Base-by-base conservation (phyloP, 768 basidiomycete genomes). In the Tylopilus intermedius region DNA sequence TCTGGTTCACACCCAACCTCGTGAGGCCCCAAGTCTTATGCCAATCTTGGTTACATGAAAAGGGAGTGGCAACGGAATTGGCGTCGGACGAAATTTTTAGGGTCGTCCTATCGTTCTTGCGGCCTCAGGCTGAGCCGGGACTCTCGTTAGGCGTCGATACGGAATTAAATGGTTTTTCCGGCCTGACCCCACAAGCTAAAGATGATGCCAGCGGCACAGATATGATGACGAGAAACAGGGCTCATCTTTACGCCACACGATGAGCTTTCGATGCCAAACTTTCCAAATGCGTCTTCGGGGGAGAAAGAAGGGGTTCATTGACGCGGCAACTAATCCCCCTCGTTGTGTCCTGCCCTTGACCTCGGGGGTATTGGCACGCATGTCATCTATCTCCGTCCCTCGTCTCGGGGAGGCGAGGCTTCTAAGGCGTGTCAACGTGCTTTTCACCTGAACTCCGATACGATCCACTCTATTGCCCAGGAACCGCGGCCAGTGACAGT, bases 1-100 rank as follows among this genome's bases (percentile, higher is more conserved):
- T 18, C 18, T 18, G 18, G 18, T 54, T 63, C 58, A 58, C 55
- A 57, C 54, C 53, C 40, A 8, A 21, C 45, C 49, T 49, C 41
- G 51, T 18, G 50, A 47, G 40, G 43, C 30, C 32, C 32, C 27
- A 26, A 26, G 40, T 30, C 13, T 27, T n/a, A 30, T 57, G 33
- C 62, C 56, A 13, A 58, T 54, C 56, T 53, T 41, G 62, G 62
- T 43, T 62, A 62, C n/a, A 62, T 64, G 59, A 62, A 62, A 57
- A 40, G 13, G 39, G 49, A 50, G 45, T 33, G 51, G 33, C 51
- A 45, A 51, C 46, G 49, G 21, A 49, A 47, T 21, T 39, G 50
- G 48, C 41, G 47, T 18, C 14, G 43, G 27, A 29, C n/a, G 27
- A 32, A 22, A 33, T 48, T 56, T 51, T 53, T 47, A 51, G 62